Evolutionary conservation across 345 rosid species (phyloP).

Genomic region (Noccaea caerulescens): DNA sequence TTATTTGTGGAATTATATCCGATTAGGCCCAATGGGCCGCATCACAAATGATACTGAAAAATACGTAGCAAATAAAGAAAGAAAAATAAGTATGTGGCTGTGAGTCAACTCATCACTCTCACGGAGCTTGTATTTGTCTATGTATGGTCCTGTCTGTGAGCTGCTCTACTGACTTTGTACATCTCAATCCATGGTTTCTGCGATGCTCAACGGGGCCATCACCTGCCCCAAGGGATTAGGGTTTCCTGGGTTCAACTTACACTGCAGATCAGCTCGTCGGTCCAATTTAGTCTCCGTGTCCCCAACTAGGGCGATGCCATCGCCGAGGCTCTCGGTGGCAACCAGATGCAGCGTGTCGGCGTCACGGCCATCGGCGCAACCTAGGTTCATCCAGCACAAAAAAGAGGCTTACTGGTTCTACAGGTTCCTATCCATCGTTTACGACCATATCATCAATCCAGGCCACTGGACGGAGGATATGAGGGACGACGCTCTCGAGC

Average conservation of each 20-base stretch:
- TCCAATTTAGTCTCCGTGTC: slow-evolving; percentile 41
- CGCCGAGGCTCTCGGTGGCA: slow-evolving; percentile 41
- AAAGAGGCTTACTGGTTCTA: slow-evolving; percentile 99
- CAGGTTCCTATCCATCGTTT: slow-evolving; percentile 88
- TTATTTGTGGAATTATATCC: too few relatives aligned
- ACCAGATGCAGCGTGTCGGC: slow-evolving; percentile 73
- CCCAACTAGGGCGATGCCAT: slow-evolving; percentile 17
- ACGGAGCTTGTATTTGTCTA: too few relatives aligned
- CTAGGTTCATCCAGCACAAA: slow-evolving; percentile 96
- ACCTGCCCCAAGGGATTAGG: slow-evolving; percentile 48
- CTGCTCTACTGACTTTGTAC: too few relatives aligned
- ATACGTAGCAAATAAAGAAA: too few relatives aligned
- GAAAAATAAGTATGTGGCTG: too few relatives aligned
- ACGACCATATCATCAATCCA: slow-evolving; percentile 91
- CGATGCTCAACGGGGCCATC: slow-evolving; percentile 69
- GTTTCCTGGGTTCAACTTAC: slow-evolving; percentile 51
- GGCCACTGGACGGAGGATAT: slow-evolving; percentile 98
- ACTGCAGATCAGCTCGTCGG: slow-evolving; percentile 48
- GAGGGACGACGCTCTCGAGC: slow-evolving; percentile 97
- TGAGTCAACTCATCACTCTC: too few relatives aligned
- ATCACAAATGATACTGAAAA: too few relatives aligned
- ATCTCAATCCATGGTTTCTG: slow-evolving; percentile 58
- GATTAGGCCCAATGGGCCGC: too few relatives aligned
- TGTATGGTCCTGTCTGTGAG: too few relatives aligned
- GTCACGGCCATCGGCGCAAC: slow-evolving; percentile 89